Conservation (phyloP, 495 filamentous ascomycete species). For the Lophiostoma macrostomum region DNA sequence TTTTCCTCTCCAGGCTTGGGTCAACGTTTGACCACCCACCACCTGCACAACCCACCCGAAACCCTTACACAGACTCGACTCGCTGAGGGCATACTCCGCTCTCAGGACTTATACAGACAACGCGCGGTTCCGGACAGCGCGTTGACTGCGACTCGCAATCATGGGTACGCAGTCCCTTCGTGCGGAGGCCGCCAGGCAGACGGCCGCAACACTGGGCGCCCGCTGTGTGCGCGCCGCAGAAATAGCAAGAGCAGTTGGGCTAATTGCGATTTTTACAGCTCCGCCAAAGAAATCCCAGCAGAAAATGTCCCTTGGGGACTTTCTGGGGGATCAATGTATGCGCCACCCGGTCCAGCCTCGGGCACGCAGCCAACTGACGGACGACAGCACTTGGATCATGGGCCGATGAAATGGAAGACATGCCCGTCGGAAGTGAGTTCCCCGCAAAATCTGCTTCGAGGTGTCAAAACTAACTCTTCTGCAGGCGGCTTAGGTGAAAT, state of each 20-base stretch:
- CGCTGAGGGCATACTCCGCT: constrained; percentile 12
- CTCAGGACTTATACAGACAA: constrained; percentile 26
- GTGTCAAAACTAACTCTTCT: constrained; percentile 23
- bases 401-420: constrained; percentile 97
- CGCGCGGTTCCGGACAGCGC: constrained; percentile 34
- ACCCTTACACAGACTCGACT: constrained; percentile 8
- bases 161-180: constrained; percentile 40
- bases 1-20: constrained; percentile 19
- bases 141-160: constrained; percentile 40
- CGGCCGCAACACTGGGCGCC: not conserved
- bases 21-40: constrained; percentile 24
- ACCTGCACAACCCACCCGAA: constrained; percentile 2
- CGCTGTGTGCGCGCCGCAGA: not conserved
- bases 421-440: constrained; percentile 66
- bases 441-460: constrained; percentile 9
- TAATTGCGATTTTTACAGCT: constrained; percentile 52
- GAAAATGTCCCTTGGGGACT: constrained; percentile 92
- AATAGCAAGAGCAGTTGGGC: constrained; percentile 4
- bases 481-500: constrained; percentile 37
- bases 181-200: constrained; percentile 27
- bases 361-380: constrained; percentile 36
- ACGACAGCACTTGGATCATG: constrained; percentile 81
- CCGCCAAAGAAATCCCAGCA: constrained; percentile 80
- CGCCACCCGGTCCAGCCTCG: constrained; percentile 5
- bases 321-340: constrained; percentile 84